These are phyloP conservation scores for Fusarium sp. DNA, from an alignment of 2,329 filamentous ascomycete species.

Conservation along the genomic window DNA sequence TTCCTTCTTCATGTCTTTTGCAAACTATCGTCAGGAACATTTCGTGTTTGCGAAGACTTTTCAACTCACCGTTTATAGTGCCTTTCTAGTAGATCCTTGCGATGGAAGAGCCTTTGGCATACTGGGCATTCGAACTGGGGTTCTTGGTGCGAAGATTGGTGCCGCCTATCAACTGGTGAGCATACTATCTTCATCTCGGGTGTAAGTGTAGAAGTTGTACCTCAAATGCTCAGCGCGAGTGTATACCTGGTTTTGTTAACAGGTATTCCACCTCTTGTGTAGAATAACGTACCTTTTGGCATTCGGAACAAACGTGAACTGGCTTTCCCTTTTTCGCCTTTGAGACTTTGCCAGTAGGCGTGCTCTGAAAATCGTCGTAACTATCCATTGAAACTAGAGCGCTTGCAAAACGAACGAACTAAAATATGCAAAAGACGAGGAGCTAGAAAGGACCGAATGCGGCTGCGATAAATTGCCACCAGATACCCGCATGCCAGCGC, in stretches of 20 bases:
- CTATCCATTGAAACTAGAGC: not conserved
- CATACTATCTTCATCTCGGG: not conserved
- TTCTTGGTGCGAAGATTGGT: constrained; percentile 4
- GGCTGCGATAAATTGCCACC: not conserved
- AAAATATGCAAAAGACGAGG: not conserved
- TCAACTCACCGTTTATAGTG: constrained; percentile 9
- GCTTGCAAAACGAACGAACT: not conserved
- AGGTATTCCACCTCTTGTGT: accelerated
- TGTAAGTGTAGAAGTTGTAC: not conserved
- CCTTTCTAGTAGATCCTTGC: constrained; percentile 4
- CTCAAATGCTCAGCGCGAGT: constrained; percentile 10
- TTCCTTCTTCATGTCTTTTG: not conserved
- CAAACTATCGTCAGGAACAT: not conserved
- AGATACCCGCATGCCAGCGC: not conserved
- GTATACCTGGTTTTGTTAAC: not conserved
- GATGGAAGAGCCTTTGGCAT: constrained; percentile 6
- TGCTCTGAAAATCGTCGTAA: not conserved
- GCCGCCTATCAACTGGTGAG: not conserved
- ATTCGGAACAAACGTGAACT: constrained; percentile 6
- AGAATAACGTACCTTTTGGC: not conserved
- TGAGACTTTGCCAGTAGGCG: constrained; percentile 9
- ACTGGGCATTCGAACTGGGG: constrained; percentile 8
- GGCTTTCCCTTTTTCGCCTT: constrained; percentile 14
- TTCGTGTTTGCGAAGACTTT: too few relatives aligned
- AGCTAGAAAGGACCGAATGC: not conserved